phyloP scores from a whole-genome alignment of 805 yeast species.

The Naumovozyma castellii region DNA sequence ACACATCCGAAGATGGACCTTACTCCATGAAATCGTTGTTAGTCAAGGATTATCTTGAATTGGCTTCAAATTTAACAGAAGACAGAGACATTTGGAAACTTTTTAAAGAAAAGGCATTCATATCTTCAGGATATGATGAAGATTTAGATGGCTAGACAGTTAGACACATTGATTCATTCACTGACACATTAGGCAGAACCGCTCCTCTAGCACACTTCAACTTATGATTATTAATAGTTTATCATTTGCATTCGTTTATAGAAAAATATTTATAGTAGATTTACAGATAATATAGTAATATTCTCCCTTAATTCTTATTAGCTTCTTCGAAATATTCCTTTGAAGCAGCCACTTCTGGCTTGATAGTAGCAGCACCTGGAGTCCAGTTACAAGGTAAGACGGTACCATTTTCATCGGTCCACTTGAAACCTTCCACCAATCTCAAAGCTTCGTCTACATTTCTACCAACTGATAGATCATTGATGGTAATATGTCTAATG shows the following conservation, averaged over 20 bases:
- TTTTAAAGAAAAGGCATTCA: constrained; percentile 52
- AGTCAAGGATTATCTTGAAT: constrained; percentile 52
- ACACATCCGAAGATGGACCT: constrained; percentile 54
- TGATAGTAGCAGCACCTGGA: constrained; percentile 87
- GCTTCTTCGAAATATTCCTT: constrained; percentile 69
- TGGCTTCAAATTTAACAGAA: constrained; percentile 45
- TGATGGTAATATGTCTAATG: constrained; percentile 94
- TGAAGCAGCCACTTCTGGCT: constrained; percentile 68
- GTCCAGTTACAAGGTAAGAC: constrained; percentile 99
- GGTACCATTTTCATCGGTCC: constrained; percentile 98
- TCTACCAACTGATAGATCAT: constrained; percentile 99
- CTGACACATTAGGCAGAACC: too few relatives aligned
- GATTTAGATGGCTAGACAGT: constrained; percentile 1
- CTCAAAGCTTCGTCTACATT: constrained; percentile 96
- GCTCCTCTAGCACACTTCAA: too few relatives aligned
- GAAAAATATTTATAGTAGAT: too few relatives aligned
- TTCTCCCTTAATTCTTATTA: constrained; percentile 30
- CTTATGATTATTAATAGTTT: too few relatives aligned
- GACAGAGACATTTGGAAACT: constrained; percentile 47
- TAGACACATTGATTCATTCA: too few relatives aligned
- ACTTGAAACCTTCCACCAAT: constrained; percentile 97
- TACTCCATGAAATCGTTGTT: constrained; percentile 45
- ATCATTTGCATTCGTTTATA: too few relatives aligned
- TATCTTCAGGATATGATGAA: constrained; percentile 55
- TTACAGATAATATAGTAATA: too few relatives aligned